Percentiles rank a stretch among this genome's conserved stretches.
These are phyloP conservation scores for Talaromyces proteolyticus DNA, from an alignment of 495 filamentous ascomycete species.

Conservation along the genomic window DNA sequence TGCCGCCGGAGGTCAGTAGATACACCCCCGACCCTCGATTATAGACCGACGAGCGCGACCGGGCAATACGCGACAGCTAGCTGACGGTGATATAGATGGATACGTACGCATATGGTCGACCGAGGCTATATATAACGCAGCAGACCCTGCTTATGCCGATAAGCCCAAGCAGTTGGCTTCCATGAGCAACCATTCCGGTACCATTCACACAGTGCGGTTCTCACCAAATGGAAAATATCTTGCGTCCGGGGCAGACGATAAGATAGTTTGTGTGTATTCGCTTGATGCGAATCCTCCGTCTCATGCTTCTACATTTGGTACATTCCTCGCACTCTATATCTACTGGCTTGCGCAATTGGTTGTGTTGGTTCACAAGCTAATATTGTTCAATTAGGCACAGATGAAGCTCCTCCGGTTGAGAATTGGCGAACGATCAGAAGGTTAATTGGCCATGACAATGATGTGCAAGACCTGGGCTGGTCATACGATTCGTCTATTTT, in stretches of 20 bases:
- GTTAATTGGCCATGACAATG: slow-evolving; percentile 94
- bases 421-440: slow-evolving; percentile 94
- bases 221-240: slow-evolving; percentile 89
- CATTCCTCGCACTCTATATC: slow-evolving; percentile 14
- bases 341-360: background rate
- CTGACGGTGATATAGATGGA: too few relatives aligned
- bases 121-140: slow-evolving; percentile 79
- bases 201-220: slow-evolving; percentile 94
- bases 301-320: slow-evolving; percentile 70
- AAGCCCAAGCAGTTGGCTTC: slow-evolving; percentile 93
- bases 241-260: slow-evolving; percentile 95
- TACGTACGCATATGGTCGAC: slow-evolving; percentile 97
- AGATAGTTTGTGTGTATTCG: slow-evolving; percentile 94
- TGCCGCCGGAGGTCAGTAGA: slow-evolving; percentile 78
- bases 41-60: too few relatives aligned
- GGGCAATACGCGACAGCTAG: too few relatives aligned
- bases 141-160: slow-evolving; percentile 54
- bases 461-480: slow-evolving; percentile 98
- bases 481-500: slow-evolving; percentile 92
- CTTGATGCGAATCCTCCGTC: slow-evolving; percentile 77
- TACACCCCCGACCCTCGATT: too few relatives aligned
- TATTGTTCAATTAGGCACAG: too few relatives aligned
- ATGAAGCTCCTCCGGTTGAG: slow-evolving; percentile 88
- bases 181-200: slow-evolving; percentile 96
- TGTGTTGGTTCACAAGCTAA: too few relatives aligned